Base-by-base conservation (phyloP, 345 rosid species). In the Citrus medica region DNA sequence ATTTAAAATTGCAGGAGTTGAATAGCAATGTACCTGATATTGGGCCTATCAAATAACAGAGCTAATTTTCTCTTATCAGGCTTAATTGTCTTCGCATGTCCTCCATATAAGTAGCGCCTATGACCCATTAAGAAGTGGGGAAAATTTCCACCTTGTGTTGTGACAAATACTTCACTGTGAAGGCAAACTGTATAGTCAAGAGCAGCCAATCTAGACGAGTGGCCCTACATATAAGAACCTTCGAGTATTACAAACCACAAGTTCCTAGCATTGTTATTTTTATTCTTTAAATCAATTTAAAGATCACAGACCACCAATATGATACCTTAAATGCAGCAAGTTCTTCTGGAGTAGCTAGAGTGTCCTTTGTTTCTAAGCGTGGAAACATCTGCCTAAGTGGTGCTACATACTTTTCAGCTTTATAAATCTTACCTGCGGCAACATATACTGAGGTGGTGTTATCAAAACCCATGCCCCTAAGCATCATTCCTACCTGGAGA, bases 61-160 rank as follows among this genome's bases (percentile, higher is more conserved):
- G 95, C 99, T 81, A 95, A 77, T 76, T 91, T 94, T 82, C 97
- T 88, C 80, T 93, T 95, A 83, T 93, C 98, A 16, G 99, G 99
- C 79, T 88, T 92, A 67, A 95, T 84, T 7, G 99, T 95, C 86
- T 92, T 88, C 0, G 98, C 91, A 71, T 95, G 99, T 63, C 99
- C 99, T 84, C 93, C 92, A 84, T 86, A 89, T 76, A 92, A 86
- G 84, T 92, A 93, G 3, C 95, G 97, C 70, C 99, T 87, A 71
- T 93, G 99, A 78, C 99, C 99, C 84, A 89, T 92, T 83, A 95
- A 88, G 89, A 95, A 95, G 85, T 93, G 99, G 16, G 99, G 99
- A 78, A 92, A 96, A 73, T 96, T 96, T 76, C 99, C 99, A 73
- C 99, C 99, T 90, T 94, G 99, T 27, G 99, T 94, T 13, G 98